Evolutionary conservation across 768 basidiomycete genomes (phyloP).

Genomic region (Panellus pusillus): DNA sequence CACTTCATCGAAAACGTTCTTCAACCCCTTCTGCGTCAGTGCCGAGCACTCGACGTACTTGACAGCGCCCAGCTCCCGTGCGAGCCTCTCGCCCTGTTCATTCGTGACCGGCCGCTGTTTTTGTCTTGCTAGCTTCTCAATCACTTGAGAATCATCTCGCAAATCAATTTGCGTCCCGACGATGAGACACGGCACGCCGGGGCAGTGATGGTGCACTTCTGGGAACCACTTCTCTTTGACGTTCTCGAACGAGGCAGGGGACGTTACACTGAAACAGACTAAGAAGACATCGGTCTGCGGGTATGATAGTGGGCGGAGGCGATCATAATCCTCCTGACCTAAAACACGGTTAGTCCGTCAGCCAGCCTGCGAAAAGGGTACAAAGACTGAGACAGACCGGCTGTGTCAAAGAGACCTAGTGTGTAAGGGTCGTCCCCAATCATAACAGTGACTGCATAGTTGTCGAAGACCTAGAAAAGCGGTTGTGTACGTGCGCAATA

Average conservation of each 20-base stretch:
- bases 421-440: constrained; percentile 99
- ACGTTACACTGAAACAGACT: constrained; percentile 98
- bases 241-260: constrained; percentile 98
- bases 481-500: constrained; percentile 25
- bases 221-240: constrained; percentile 99
- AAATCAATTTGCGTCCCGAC: constrained; percentile 98
- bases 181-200: constrained; percentile 97
- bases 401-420: constrained; percentile 97
- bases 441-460: constrained; percentile 99
- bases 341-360: constrained; percentile 10
- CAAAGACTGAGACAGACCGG: constrained; percentile 62
- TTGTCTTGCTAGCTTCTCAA: constrained; percentile 94
- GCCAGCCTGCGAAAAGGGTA: constrained; percentile 13
- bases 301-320: constrained; percentile 97
- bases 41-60: constrained; percentile 99
- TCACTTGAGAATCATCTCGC: constrained; percentile 88
- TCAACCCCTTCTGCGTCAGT: constrained; percentile 97
- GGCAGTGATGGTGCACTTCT: constrained; percentile 99
- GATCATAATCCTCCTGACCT: constrained; percentile 99
- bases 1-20: constrained; percentile 99
- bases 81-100: constrained; percentile 91
- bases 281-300: constrained; percentile 99
- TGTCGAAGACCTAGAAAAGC: constrained; percentile 79
- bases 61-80: constrained; percentile 96
- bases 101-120: constrained; percentile 90